A percentile compares a stretch with the other conserved stretches of the same genome.
These are phyloP conservation scores for Solanum ossicruentum DNA, from an alignment of 257 asterid genomes.

Conservation along the genomic window DNA sequence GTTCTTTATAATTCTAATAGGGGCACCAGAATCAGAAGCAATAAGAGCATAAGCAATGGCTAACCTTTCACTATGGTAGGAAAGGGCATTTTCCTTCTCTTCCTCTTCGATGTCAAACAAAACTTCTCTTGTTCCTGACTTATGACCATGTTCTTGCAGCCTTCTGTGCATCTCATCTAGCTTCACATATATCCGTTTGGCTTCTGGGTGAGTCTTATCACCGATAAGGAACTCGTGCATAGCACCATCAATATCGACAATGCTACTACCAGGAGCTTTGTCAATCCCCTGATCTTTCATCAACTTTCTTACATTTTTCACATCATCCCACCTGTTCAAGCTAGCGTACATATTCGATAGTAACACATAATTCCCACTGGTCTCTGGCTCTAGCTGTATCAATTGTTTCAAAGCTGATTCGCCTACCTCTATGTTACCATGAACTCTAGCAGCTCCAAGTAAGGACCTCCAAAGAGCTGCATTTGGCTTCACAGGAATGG, in stretches of 20 bases:
- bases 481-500: conserved; percentile 36
- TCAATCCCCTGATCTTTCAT: conserved; percentile 39
- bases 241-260: conserved; percentile 14
- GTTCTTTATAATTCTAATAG: conserved; percentile 34
- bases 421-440: conserved; percentile 30
- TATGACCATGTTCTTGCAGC: conserved; percentile 15
- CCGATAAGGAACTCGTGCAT: conserved; percentile 41
- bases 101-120: conserved; percentile 39
- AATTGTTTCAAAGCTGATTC: conserved; percentile 27
- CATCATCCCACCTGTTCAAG: conserved; percentile 41
- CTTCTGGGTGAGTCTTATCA: conserved; percentile 14
- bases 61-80: conserved; percentile 51
- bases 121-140: conserved; percentile 20
- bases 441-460: conserved; percentile 38
- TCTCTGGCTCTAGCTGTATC: conserved; percentile 35
- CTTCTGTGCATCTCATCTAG: conserved; percentile 21
- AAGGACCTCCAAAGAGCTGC: conserved; percentile 44
- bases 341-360: conserved; percentile 44
- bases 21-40: conserved; percentile 15
- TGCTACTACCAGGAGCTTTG: conserved; percentile 20
- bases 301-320: conserved; percentile 12
- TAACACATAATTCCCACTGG: conserved; percentile 31
- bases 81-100: conserved; percentile 32
- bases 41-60: conserved; percentile 44
- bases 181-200: conserved; percentile 2